Percentiles rank a stretch among this genome's conserved stretches.
Evolutionary conservation across 441 rosid genomes (phyloP).

Genomic region (Caryocar brasiliense): DNA sequence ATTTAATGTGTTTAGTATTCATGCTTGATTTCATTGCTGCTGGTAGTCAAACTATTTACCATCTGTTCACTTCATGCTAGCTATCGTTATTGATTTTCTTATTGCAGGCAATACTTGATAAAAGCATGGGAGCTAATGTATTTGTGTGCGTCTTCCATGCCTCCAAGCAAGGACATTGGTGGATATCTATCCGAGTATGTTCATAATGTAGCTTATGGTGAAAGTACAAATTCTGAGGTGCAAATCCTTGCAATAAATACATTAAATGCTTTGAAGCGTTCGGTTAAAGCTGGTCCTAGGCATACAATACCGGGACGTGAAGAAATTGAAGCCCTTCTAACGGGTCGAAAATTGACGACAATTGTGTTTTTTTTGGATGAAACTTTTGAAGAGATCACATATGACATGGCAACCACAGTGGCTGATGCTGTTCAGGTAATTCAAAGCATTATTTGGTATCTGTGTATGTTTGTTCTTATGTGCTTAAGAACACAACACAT

Average conservation of each 20-base stretch:
- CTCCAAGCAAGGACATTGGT: slow-evolving; percentile 95
- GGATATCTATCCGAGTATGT: slow-evolving; percentile 84
- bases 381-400: slow-evolving; percentile 93
- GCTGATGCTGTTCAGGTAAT: slow-evolving; percentile 96
- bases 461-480: no score
- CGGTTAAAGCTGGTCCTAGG: slow-evolving; percentile 95
- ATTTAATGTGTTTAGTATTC: background rate
- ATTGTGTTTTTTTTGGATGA: slow-evolving; percentile 93
- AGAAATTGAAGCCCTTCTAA: slow-evolving; percentile 90
- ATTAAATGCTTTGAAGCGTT: slow-evolving; percentile 75
- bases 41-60: background rate
- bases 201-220: slow-evolving; percentile 69
- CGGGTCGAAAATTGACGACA: slow-evolving; percentile 78
- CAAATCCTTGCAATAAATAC: slow-evolving; percentile 74
- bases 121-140: slow-evolving; percentile 96
- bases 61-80: slow-evolving; percentile 1
- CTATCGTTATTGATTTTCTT: slow-evolving; percentile 10
- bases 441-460: background rate
- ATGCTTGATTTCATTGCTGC: background rate
- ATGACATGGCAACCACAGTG: slow-evolving; percentile 92
- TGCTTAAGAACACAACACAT: no score
- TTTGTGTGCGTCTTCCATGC: slow-evolving; percentile 92
- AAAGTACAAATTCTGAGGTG: slow-evolving; percentile 60
- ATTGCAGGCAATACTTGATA: slow-evolving; percentile 65
- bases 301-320: slow-evolving; percentile 84